These are phyloP conservation scores for Camellia granthamiana DNA, from an alignment of 148 eudicot species.

Conservation along the genomic window DNA sequence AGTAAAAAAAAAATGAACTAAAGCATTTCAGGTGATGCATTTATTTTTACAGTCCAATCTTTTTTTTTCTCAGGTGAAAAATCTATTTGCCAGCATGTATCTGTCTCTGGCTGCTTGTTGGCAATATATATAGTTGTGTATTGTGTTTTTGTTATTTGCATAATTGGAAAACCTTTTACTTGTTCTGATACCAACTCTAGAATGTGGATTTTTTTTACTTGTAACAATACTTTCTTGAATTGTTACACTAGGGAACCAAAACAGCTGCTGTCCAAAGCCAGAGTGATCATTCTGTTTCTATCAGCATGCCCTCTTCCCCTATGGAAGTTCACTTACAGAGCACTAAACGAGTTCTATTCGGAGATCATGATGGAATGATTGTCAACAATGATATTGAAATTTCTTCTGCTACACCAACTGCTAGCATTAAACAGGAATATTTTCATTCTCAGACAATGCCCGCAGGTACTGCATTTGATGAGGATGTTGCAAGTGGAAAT, in stretches of 20 bases:
- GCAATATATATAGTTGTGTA: neutral
- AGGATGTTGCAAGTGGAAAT: conserved; percentile 23
- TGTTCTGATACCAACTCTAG: neutral
- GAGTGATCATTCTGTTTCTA: conserved; percentile 34
- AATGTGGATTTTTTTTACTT: neutral
- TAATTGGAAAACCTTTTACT: neutral
- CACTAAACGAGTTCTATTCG: conserved; percentile 38
- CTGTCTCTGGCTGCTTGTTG: neutral
- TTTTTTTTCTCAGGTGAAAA: neutral
- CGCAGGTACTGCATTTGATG: conserved; percentile 27
- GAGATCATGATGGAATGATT: conserved; percentile 28
- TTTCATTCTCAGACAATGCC: conserved; percentile 69
- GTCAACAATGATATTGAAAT: conserved; percentile 10
- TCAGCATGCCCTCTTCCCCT: conserved; percentile 80
- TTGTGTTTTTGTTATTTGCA: neutral
- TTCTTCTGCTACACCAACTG: conserved; percentile 13
- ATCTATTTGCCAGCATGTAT: neutral
- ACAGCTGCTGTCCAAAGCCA: conserved; percentile 12
- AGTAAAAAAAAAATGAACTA: neutral
- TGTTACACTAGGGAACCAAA: conserved; percentile 33
- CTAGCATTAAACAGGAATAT: conserved; percentile 16
- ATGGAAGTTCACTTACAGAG: conserved; percentile 27
- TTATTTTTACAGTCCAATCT: neutral
- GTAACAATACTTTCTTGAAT: neutral
- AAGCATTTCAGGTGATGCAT: neutral